Evolutionary conservation across 2,329 filamentous ascomycete genomes (phyloP).

Genomic region (Aspergillus chevalieri): DNA sequence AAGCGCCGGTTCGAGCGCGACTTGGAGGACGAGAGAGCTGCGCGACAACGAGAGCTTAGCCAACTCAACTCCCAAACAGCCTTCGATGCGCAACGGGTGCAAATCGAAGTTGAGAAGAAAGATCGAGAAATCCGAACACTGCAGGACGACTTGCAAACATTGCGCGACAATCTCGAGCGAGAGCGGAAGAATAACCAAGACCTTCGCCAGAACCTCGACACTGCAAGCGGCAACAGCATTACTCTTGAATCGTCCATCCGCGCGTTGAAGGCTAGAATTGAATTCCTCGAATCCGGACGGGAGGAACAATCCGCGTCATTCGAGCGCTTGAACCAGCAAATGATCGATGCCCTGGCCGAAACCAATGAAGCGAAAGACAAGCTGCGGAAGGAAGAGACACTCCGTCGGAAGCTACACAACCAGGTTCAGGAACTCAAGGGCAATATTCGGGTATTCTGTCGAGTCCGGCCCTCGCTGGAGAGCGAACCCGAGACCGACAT

Average conservation of each 20-base stretch:
- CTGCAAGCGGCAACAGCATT: constrained; percentile 55
- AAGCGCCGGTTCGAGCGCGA: constrained; percentile 59
- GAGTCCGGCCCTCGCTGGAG: constrained; percentile 70
- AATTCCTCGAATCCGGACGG: constrained; percentile 83
- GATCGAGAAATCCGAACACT: constrained; percentile 48
- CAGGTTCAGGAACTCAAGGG: constrained; percentile 97
- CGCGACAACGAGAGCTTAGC: constrained; percentile 34
- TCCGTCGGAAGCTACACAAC: constrained; percentile 88
- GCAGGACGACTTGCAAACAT: constrained; percentile 30
- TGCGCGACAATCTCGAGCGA: constrained; percentile 48
- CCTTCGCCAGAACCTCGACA: constrained; percentile 54
- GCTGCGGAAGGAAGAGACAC: constrained; percentile 81
- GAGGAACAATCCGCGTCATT: constrained; percentile 85
- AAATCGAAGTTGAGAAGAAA: constrained; percentile 47
- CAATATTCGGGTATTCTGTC: constrained; percentile 97
- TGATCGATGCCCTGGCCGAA: constrained; percentile 67
- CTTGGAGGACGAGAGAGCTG: constrained; percentile 56
- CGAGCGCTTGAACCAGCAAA: constrained; percentile 69
- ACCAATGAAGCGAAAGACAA: constrained; percentile 71
- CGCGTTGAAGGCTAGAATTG: constrained; percentile 72
- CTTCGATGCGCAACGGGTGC: constrained; percentile 33
- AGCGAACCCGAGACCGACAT: constrained; percentile 54
- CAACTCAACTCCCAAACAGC: constrained; percentile 29
- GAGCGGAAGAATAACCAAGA: constrained; percentile 58
- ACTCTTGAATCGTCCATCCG: constrained; percentile 69